These are phyloP conservation scores for Fusarium pininemorale DNA, from an alignment of 2,329 filamentous ascomycete genomes.

Conservation along the genomic window DNA sequence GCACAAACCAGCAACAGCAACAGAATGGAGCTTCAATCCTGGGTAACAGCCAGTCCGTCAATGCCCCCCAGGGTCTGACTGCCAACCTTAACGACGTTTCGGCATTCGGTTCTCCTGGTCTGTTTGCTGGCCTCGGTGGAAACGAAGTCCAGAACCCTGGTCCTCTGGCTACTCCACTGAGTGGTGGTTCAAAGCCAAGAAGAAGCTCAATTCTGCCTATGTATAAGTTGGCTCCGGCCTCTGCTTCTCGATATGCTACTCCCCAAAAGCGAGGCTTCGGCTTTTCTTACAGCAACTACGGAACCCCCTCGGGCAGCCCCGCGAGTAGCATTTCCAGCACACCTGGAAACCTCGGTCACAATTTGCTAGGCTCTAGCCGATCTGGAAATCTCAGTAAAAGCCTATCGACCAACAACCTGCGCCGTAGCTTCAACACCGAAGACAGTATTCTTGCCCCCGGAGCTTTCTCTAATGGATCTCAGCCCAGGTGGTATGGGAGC, in stretches of 20 bases:
- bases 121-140: conserved; percentile 78
- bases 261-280: conserved; percentile 89
- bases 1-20: conserved; percentile 59
- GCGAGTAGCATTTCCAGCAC: conserved; percentile 72
- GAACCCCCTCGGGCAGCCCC: conserved; percentile 77
- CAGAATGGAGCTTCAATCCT: conserved; percentile 67
- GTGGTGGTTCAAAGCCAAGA: conserved; percentile 76
- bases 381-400: conserved; percentile 84
- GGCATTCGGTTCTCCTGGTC: conserved; percentile 87
- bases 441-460: conserved; percentile 88
- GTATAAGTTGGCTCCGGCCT: conserved; percentile 85
- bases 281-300: conserved; percentile 92
- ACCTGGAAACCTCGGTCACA: conserved; percentile 72
- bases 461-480: conserved; percentile 78
- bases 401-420: conserved; percentile 85
- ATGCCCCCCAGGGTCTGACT: conserved; percentile 73
- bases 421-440: conserved; percentile 81
- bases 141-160: conserved; percentile 77
- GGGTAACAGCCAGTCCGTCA: conserved; percentile 58
- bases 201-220: conserved; percentile 83
- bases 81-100: conserved; percentile 85
- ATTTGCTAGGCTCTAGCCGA: conserved; percentile 71
- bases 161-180: conserved; percentile 89
- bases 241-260: conserved; percentile 81
- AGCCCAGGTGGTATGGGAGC: conserved; percentile 71